Base-by-base conservation (phyloP, 495 filamentous ascomycete species). In the Lepidopterella palustris region DNA sequence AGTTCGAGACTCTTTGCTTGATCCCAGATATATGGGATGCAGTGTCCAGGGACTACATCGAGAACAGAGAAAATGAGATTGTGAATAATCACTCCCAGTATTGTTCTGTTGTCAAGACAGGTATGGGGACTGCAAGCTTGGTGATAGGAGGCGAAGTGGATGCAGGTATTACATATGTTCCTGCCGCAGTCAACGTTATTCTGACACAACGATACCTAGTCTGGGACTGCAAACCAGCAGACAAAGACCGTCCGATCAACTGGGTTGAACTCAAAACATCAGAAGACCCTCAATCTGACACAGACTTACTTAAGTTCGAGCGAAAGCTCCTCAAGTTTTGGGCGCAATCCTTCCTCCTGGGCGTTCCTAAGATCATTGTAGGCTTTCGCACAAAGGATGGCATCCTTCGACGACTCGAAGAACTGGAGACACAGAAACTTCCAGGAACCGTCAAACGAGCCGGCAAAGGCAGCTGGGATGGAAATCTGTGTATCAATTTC, bases 191-290 rank as follows among this genome's bases (percentile, higher is more conserved):
- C 3, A 10, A 42, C 18, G 3, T 1, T 47, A 51, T 51, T 40
- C 5, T 53, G 35, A 42, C 35, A 42, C n/a, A n/a, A n/a, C 13
- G 3, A 42, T 42, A 2, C 35, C 1, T 58, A 88, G 88, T 95
- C 18, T 92, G 90, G 89, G 90, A 93, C 67, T 79, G 75, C 57
- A 92, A 91, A 68, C 88, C 40, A 5, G 54, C 13, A 42, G 35
- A 42, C 18, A 50, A 50, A 25, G 82, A 83, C 32, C 77, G 78
- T 4, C 84, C 87, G 1, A 87, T 89, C 54, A 85, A 92, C 60
- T 99, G 92, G 86, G 85, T 99, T 15, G 93, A 99, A 71, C 78
- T 99, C 50, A 99, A 99, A 71, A 97, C 93, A 0, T 82, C 82
- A 1, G 85, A 83, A n/a, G 79, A 76, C 1, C 32, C 29, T 20